Base-by-base conservation (phyloP, 371 early-diverging fungal genomes). In the Mucor ambiguus region DNA sequence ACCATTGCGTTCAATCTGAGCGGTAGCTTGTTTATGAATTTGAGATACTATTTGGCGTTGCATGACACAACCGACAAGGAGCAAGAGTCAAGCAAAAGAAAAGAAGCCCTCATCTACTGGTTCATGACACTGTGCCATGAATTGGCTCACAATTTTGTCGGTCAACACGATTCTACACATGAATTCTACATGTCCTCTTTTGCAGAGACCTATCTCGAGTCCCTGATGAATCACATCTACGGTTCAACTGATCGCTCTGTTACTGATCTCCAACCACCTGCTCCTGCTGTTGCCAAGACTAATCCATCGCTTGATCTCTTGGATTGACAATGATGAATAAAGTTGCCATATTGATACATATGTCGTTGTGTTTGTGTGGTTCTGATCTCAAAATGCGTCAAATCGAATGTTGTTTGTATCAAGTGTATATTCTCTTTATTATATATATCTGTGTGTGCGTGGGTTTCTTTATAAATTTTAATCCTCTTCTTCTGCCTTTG, bases 111-210 rank as follows among this genome's bases (percentile, higher is more conserved):
- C 64, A 90, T 89, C 58, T 94, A 92, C 70, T 94, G 95, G 96
- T 96, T 92, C 72, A 89, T 95, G 88, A 91, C 88, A 2, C 72
- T 87, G n/a, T 92, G 93, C 67, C 96, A 96, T 72, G 96, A 95
- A 75, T 72, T 96, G 63, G 95, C 92, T 4, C 96, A 96, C 70
- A 92, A 94, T 67, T 94, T 94, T 77, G 87, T 91, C 1, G 56
- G 70, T 9, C 80, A 71, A 12, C 84, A 83, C 49, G 76, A 66
- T 54, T 75, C 84, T 12, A 73, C 87, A 63, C 89, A 90, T 60
- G 90, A 89, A 73, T 92, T 87, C 64, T 93, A 90, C 76, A 85
- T 92, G 78, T 85, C 86, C 14, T 85, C 87, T 0, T 93, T 92
- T 81, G 93, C 93, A 32, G 90, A 92, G 61, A 78, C 80, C 46